These are phyloP conservation scores for Oxyria digyna DNA, from an alignment of 148 eudicot species.

Conservation along the genomic window DNA sequence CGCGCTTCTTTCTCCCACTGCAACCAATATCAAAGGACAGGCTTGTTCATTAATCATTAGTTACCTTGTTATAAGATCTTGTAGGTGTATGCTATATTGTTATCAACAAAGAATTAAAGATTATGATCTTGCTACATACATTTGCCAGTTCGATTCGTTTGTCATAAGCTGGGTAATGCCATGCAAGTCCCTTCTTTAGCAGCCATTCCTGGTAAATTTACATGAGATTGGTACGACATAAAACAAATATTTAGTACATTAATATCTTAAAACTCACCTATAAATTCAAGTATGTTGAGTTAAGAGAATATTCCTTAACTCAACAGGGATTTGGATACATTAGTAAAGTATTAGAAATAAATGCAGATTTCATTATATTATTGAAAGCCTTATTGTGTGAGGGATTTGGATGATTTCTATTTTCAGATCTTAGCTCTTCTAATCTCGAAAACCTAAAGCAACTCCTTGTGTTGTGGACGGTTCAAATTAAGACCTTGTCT, in stretches of 20 bases:
- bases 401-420: neutral
- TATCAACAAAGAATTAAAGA: neutral
- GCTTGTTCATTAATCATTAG: neutral
- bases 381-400: neutral
- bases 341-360: too few relatives aligned
- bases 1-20: constrained; percentile 91
- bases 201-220: constrained; percentile 45
- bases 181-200: constrained; percentile 93
- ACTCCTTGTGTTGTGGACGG: too few relatives aligned
- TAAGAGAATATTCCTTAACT: too few relatives aligned
- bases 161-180: constrained; percentile 90
- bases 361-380: too few relatives aligned
- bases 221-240: too few relatives aligned
- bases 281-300: too few relatives aligned
- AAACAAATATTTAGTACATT: too few relatives aligned
- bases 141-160: constrained; percentile 57
- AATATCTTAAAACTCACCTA: too few relatives aligned
- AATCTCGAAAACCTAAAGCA: too few relatives aligned
- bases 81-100: neutral
- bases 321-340: too few relatives aligned
- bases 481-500: too few relatives aligned
- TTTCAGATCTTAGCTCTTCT: neutral
- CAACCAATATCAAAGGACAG: neutral
- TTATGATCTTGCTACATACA: constrained; percentile 32
- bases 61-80: too few relatives aligned